Evolutionary conservation across 176 grass and related monocot species (phyloP).

Genomic region (Tillandsia leiboldiana): DNA sequence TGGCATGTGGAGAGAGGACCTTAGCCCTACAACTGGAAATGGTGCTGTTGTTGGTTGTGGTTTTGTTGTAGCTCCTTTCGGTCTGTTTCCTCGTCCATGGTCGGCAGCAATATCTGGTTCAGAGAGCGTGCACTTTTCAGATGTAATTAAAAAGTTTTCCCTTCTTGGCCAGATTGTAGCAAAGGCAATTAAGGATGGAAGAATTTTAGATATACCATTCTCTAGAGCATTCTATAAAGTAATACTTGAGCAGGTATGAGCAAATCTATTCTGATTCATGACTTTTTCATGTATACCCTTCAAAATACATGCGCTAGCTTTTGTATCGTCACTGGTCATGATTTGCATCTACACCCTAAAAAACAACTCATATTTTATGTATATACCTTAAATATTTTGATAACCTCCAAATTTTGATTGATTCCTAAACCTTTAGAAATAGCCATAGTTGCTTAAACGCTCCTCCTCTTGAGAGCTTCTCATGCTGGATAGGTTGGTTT

Average conservation of each 20-base stretch:
- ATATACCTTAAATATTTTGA: too few species aligned
- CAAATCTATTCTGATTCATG: neutral
- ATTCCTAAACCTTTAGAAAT: too few species aligned
- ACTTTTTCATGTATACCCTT: too few species aligned
- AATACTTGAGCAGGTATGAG: conserved; percentile 47
- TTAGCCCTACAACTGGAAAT: conserved; percentile 24
- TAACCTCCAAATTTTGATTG: too few species aligned
- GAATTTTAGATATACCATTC: conserved; percentile 71
- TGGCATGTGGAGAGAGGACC: conserved; percentile 68
- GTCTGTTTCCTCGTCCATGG: conserved; percentile 68
- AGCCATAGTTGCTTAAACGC: neutral
- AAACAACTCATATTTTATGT: too few species aligned
- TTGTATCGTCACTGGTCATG: too few species aligned
- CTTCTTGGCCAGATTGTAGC: conserved; percentile 65
- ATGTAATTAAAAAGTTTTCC: conserved; percentile 39
- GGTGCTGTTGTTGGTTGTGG: conserved; percentile 16
- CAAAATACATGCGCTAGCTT: too few species aligned
- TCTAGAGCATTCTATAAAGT: conserved; percentile 72
- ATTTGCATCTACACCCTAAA: too few species aligned
- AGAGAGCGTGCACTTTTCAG: conserved; percentile 34
- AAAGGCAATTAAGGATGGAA: conserved; percentile 68
- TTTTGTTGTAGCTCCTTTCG: conserved; percentile 41
- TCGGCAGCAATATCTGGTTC: conserved; percentile 9
- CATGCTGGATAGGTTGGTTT: too few species aligned
- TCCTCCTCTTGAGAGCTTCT: too few species aligned